Conservation (phyloP, 805 yeast genomes). For the Candida nanaspora region DNA sequence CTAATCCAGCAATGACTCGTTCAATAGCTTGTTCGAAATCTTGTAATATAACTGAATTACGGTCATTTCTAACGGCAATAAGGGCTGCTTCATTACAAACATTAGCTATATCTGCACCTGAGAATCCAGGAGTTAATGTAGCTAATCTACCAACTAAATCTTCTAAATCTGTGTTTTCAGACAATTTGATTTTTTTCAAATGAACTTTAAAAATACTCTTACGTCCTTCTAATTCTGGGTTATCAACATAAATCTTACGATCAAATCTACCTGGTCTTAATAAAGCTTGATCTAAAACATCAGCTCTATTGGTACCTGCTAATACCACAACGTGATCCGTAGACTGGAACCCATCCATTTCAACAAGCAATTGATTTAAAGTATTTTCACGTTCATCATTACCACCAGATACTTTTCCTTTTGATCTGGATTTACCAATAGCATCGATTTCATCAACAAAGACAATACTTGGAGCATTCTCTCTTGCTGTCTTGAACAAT, state of each 20-base stretch:
- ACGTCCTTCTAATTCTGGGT: constrained; percentile 93
- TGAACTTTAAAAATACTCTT: constrained; percentile 89
- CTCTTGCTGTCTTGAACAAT: constrained; percentile 84
- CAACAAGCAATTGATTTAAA: constrained; percentile 89
- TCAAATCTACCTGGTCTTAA: constrained; percentile 98
- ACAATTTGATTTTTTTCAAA: constrained; percentile 60
- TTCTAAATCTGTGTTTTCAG: constrained; percentile 34
- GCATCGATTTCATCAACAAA: constrained; percentile 99
- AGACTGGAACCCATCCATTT: constrained; percentile 95
- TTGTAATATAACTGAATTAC: constrained; percentile 56
- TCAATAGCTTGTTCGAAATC: constrained; percentile 97
- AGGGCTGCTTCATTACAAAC: constrained; percentile 96
- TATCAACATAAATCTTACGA: constrained; percentile 84
- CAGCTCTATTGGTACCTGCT: constrained; percentile 97
- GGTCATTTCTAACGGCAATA: constrained; percentile 85
- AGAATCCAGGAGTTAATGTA: constrained; percentile 95
- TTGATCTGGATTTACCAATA: constrained; percentile 87
- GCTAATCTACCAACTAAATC: constrained; percentile 81
- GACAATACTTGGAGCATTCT: constrained; percentile 91
- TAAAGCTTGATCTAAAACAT: constrained; percentile 85
- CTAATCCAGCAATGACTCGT: constrained; percentile 94
- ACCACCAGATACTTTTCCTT: constrained; percentile 67
- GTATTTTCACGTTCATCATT: constrained; percentile 98
- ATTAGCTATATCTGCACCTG: constrained; percentile 98
- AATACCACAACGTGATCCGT: constrained; percentile 92